These are phyloP conservation scores for Yamagishiella unicocca DNA, from an alignment of 139 green algal genomes.

Conservation along the genomic window DNA sequence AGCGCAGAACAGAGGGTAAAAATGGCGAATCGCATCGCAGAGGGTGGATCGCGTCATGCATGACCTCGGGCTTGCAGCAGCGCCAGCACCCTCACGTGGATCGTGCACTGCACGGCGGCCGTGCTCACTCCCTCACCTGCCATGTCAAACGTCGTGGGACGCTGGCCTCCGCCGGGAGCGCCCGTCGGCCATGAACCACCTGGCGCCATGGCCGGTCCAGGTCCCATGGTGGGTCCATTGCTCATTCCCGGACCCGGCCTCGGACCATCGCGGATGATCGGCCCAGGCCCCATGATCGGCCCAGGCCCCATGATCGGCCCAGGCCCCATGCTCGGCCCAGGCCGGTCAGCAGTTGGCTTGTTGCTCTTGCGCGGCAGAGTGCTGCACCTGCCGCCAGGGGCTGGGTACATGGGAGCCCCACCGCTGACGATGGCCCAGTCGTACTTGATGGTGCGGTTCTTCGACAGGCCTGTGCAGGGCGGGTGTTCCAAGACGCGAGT, in stretches of 20 bases:
- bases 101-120: background rate
- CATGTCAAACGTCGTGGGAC: background rate
- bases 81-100: background rate
- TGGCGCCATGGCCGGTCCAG: background rate
- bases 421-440: constrained; percentile 49
- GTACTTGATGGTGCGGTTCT: constrained; percentile 7
- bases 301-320: too few relatives aligned
- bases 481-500: background rate
- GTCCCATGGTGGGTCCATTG: background rate
- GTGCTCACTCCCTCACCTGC: background rate
- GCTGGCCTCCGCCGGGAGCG: background rate
- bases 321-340: too few relatives aligned
- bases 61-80: too few relatives aligned
- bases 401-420: background rate
- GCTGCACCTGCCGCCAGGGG: background rate
- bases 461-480: background rate
- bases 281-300: too few relatives aligned
- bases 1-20: background rate
- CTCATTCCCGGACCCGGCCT: background rate
- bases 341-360: too few relatives aligned
- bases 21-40: background rate
- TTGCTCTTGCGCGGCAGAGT: background rate
- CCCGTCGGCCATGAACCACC: too few relatives aligned
- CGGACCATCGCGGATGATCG: too few relatives aligned
- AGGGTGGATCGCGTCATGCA: too few relatives aligned